A percentile compares a stretch with the other conserved stretches of the same genome.
Evolutionary conservation across 768 basidiomycete species (phyloP).

Genomic region (Auriscalpium microsporum): DNA sequence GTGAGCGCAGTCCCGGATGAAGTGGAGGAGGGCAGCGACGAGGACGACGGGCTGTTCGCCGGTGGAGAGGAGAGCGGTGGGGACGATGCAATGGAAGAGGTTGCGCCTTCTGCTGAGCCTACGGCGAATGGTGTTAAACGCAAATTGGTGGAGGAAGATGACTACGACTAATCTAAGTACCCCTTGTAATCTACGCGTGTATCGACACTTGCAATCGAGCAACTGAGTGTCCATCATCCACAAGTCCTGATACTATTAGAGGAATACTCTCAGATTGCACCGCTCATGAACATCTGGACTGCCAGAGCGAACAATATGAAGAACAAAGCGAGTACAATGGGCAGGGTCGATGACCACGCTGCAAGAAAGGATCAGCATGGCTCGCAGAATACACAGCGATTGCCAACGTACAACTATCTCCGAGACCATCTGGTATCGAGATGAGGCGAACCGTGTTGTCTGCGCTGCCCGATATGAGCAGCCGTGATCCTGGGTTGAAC

Average conservation of each 20-base stretch:
- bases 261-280: neutral
- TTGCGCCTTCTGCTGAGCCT: constrained; percentile 28
- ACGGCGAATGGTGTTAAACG: constrained; percentile 58
- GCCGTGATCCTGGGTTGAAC: constrained; percentile 76
- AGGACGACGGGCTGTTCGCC: constrained; percentile 71
- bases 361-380: neutral
- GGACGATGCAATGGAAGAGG: constrained; percentile 74
- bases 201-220: neutral
- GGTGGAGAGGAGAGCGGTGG: constrained; percentile 68
- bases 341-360: constrained; percentile 24
- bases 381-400: neutral
- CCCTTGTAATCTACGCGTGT: neutral
- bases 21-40: constrained; percentile 63
- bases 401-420: constrained; percentile 18
- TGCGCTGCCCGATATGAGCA: constrained; percentile 84
- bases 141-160: constrained; percentile 80
- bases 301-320: constrained; percentile 25
- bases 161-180: constrained; percentile 50
- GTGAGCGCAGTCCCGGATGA: constrained; percentile 25
- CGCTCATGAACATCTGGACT: constrained; percentile 11
- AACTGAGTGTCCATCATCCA: neutral
- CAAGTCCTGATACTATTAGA: neutral
- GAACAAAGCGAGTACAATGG: constrained; percentile 21
- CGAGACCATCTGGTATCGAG: constrained; percentile 51
- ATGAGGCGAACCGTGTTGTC: constrained; percentile 83